Evolutionary conservation across 2,329 filamentous ascomycete species (phyloP).

Genomic region (Trichoderma semiorbis): DNA sequence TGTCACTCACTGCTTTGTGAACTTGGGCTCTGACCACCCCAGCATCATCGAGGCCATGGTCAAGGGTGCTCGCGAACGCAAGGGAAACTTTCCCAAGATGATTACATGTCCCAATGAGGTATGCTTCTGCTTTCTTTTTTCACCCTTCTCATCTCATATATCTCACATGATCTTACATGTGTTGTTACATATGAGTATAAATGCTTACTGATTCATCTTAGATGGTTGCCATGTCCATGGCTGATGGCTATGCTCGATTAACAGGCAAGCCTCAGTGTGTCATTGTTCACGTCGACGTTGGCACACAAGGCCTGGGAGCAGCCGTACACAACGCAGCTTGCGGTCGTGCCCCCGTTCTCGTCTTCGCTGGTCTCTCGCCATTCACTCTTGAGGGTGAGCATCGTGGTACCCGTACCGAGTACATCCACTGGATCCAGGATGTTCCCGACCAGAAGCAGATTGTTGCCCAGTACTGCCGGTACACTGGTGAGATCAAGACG

Average conservation of each 20-base stretch:
- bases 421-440: conserved; percentile 85
- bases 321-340: conserved; percentile 77
- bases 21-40: conserved; percentile 69
- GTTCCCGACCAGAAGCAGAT: conserved; percentile 80
- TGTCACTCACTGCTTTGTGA: conserved; percentile 59
- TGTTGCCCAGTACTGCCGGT: conserved; percentile 80
- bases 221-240: conserved; percentile 85
- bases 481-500: conserved; percentile 76
- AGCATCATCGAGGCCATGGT: conserved; percentile 78
- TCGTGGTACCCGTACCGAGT: conserved; percentile 73
- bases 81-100: conserved; percentile 64
- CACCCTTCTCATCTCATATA: background rate
- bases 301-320: conserved; percentile 73
- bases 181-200: background rate
- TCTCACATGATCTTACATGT: background rate
- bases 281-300: conserved; percentile 78
- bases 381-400: conserved; percentile 76
- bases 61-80: conserved; percentile 66
- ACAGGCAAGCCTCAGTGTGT: conserved; percentile 72
- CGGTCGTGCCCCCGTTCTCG: conserved; percentile 69
- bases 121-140: conserved; percentile 20
- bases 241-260: conserved; percentile 72
- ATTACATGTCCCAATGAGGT: conserved; percentile 81
- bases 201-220: conserved; percentile 30
- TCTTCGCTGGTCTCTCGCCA: conserved; percentile 75